Conservation (phyloP, 1,284 basidiomycete species). For the Trametes pubescens region DNA sequence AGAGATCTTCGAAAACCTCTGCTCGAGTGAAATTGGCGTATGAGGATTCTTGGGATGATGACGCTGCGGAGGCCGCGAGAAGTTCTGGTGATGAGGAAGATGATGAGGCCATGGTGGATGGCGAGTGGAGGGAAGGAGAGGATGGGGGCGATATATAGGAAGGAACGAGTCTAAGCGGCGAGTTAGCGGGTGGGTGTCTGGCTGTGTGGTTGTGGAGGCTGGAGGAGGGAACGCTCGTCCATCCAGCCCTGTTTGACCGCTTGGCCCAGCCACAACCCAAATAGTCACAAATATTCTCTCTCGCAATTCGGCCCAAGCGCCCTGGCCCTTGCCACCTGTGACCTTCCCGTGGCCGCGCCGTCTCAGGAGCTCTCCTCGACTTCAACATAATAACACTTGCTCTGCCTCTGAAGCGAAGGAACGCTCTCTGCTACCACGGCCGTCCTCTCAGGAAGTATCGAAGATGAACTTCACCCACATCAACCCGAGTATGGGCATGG, state of each 20-base stretch:
- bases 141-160: constrained; percentile 44
- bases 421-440: background rate
- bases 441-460: background rate
- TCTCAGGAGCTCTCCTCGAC: background rate
- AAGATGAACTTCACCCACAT: constrained; percentile 10
- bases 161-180: constrained; percentile 31
- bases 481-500: constrained; percentile 25
- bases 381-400: background rate
- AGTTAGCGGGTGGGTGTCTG: constrained; percentile 28
- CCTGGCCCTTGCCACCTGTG: background rate
- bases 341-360: background rate
- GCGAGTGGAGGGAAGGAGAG: constrained; percentile 37
- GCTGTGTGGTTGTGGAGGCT: constrained; percentile 32
- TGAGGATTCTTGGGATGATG: constrained; percentile 39
- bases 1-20: constrained; percentile 90
- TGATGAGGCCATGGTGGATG: constrained; percentile 56
- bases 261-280: constrained; percentile 31
- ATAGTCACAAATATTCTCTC: constrained; percentile 24
- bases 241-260: constrained; percentile 28
- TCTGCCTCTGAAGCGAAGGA: background rate
- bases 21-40: constrained; percentile 53
- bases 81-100: constrained; percentile 82
- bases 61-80: constrained; percentile 54
- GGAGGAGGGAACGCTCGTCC: constrained; percentile 31
- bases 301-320: background rate